Evolutionary conservation across 768 basidiomycete species (phyloP).

Genomic region (Tulasnella sp.): DNA sequence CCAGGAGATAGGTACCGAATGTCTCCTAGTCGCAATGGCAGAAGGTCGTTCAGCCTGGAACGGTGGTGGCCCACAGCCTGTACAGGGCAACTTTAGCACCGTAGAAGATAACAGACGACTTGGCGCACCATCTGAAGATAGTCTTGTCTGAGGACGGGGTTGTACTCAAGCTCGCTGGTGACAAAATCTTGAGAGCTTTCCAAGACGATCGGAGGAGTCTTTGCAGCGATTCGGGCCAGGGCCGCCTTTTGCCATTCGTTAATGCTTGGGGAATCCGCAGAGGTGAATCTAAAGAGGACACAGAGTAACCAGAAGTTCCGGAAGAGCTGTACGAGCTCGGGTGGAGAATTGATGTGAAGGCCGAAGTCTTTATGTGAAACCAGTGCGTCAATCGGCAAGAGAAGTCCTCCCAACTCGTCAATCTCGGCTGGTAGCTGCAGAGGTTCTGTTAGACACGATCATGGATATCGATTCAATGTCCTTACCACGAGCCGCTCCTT

Average conservation of each 20-base stretch:
- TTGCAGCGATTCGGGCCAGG: constrained; percentile 71
- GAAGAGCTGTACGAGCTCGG: constrained; percentile 70
- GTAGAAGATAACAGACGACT: neutral
- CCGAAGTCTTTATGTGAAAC: constrained; percentile 67
- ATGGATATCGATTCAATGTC: neutral
- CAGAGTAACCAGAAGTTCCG: constrained; percentile 94
- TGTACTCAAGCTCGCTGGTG: constrained; percentile 87
- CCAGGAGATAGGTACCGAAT: constrained; percentile 72
- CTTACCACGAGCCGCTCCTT: constrained; percentile 28
- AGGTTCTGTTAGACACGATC: constrained; percentile 26
- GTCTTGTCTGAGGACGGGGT: constrained; percentile 82
- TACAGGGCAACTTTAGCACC: constrained; percentile 10
- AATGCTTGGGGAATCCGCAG: constrained; percentile 35
- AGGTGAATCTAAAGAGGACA: constrained; percentile 77
- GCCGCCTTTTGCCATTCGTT: constrained; percentile 72
- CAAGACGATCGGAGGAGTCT: constrained; percentile 79
- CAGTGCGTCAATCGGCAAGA: constrained; percentile 87
- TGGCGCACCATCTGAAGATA: constrained; percentile 65
- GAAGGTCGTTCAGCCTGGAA: constrained; percentile 56
- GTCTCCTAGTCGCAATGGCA: constrained; percentile 63
- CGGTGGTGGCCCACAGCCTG: constrained; percentile 74
- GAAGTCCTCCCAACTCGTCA: constrained; percentile 78
- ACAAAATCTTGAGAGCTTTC: constrained; percentile 80
- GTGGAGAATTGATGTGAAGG: constrained; percentile 52
- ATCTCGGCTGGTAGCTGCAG: constrained; percentile 74